Conservation (phyloP, 2,329 filamentous ascomycete genomes). For the Pyricularia grisea region DNA sequence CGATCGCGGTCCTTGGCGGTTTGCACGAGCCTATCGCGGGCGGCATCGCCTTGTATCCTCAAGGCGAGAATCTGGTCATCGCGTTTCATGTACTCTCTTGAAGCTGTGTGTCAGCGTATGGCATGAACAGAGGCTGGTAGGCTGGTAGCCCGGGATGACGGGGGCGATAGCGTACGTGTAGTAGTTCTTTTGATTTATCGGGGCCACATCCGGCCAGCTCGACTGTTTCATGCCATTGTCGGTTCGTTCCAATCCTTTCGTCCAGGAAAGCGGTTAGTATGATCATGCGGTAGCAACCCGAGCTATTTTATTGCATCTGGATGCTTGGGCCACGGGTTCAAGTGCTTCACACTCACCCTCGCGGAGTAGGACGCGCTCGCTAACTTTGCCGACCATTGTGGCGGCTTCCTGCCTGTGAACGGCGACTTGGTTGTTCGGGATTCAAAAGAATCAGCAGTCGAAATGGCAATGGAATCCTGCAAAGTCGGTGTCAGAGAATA, state of each 20-base stretch:
- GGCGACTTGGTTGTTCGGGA: background rate
- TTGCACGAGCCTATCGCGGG: conserved; percentile 73
- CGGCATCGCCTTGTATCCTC: conserved; percentile 80
- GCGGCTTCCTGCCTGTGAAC: background rate
- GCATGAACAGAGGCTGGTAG: background rate
- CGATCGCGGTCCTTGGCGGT: conserved; percentile 82
- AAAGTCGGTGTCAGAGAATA: background rate
- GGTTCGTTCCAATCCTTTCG: conserved; percentile 78
- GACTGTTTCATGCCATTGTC: conserved; percentile 98
- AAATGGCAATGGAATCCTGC: background rate
- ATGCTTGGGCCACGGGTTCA: background rate
- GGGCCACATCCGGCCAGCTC: conserved; percentile 82
- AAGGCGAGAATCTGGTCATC: conserved; percentile 92
- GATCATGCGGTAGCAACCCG: background rate
- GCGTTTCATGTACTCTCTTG: conserved; percentile 91
- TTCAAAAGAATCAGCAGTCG: background rate
- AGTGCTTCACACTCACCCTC: conserved; percentile 39
- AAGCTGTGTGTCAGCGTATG: conserved; percentile 12
- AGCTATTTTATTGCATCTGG: background rate
- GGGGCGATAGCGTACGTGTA: conserved; percentile 65
- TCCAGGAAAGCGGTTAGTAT: background rate
- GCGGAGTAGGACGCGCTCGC: conserved; percentile 53
- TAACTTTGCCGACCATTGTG: conserved; percentile 54
- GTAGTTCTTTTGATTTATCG: conserved; percentile 99
- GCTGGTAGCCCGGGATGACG: background rate